These are phyloP conservation scores for Xylaria arbuscula DNA, from an alignment of 2,329 filamentous ascomycete species.

Conservation along the genomic window DNA sequence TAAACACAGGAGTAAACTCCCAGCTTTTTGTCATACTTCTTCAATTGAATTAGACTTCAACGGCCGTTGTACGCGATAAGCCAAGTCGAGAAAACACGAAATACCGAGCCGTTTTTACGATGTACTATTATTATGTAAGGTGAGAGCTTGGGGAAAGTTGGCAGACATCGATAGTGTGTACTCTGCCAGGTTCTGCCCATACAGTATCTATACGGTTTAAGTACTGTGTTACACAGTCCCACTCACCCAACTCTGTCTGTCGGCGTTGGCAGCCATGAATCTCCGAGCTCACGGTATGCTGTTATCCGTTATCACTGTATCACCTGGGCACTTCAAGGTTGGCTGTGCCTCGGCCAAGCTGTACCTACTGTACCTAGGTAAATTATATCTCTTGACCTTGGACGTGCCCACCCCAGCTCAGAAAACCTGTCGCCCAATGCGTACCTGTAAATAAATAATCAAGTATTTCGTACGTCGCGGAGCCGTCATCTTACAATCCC, in stretches of 20 bases:
- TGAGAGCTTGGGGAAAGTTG: too few relatives aligned
- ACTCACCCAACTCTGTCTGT: too few relatives aligned
- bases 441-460: constrained; percentile 18
- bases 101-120: too few relatives aligned
- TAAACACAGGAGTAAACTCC: background rate
- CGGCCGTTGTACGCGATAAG: background rate
- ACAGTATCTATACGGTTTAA: too few relatives aligned
- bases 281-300: background rate
- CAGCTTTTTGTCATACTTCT: background rate
- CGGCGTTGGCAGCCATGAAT: background rate
- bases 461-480: constrained; percentile 35
- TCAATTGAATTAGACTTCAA: too few relatives aligned
- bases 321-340: background rate
- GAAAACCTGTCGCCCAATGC: constrained; percentile 33
- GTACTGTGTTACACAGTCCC: too few relatives aligned
- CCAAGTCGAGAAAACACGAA: too few relatives aligned
- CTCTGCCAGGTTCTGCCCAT: too few relatives aligned
- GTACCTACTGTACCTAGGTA: background rate
- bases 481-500: constrained; percentile 34
- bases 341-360: constrained; percentile 10
- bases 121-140: background rate
- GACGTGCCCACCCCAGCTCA: background rate
- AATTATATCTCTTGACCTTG: constrained; percentile 6
- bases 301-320: constrained; percentile 1
- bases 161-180: too few relatives aligned